phyloP scores from a whole-genome alignment of 495 filamentous ascomycete species.

The Penicillium taxi region DNA sequence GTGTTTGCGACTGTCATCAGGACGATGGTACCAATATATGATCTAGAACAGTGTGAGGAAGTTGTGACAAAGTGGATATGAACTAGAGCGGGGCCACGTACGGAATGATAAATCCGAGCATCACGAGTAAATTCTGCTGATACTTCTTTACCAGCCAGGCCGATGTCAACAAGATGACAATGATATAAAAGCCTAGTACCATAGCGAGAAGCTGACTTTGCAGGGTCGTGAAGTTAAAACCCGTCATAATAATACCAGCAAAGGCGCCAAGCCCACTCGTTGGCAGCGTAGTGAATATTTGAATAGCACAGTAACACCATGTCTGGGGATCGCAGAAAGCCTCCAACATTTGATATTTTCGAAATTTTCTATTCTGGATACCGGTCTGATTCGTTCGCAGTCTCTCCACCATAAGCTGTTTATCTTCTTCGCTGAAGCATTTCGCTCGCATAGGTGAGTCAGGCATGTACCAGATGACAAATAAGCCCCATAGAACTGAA shows the following conservation, averaged over 20 bases:
- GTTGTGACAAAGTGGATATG: not conserved
- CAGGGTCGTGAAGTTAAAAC: conserved; percentile 36
- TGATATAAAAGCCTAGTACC: conserved; percentile 62
- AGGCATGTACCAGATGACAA: conserved; percentile 41
- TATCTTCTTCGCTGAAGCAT: conserved; percentile 42
- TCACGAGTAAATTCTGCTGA: conserved; percentile 54
- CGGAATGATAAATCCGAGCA: conserved; percentile 58
- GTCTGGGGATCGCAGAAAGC: conserved; percentile 36
- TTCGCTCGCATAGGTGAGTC: conserved; percentile 45
- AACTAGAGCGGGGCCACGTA: conserved; percentile 15
- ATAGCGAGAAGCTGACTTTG: conserved; percentile 50
- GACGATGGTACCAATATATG: conserved; percentile 54
- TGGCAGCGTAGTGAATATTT: conserved; percentile 59
- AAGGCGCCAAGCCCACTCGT: conserved; percentile 61
- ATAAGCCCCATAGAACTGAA: conserved; percentile 44
- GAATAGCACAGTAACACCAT: conserved; percentile 45
- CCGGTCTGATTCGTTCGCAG: conserved; percentile 46
- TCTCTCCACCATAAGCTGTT: conserved; percentile 42
- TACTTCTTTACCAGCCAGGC: conserved; percentile 58
- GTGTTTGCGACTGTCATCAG: conserved; percentile 53
- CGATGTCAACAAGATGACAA: conserved; percentile 50
- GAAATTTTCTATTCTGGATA: conserved; percentile 46
- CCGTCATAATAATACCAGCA: conserved; percentile 50
- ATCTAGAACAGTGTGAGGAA: conserved; percentile 8
- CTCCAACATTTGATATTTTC: conserved; percentile 37